Base-by-base conservation (phyloP, 2,329 filamentous ascomycete genomes). In the Aspergillus fructus region DNA sequence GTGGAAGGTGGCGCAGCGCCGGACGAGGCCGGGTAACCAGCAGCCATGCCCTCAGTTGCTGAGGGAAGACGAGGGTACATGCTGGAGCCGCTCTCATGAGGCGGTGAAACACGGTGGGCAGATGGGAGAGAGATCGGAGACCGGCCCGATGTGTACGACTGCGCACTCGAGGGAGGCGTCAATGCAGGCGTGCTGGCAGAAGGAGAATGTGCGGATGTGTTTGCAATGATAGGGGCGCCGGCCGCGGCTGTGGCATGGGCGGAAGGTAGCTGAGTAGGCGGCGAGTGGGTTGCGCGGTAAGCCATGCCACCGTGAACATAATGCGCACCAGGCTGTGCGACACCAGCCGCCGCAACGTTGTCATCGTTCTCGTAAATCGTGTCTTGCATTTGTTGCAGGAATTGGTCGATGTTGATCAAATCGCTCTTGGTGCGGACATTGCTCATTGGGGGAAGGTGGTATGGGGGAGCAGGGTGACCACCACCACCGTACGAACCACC, bases 281-380 rank as follows among this genome's bases (percentile, higher is more conserved):
- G 84, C 51, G 84, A 85, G 68, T 85, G 77, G 65, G 82, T 85
- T 8, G 81, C 78, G 52, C 84, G 81, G 70, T 83, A 84, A 62
- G 73, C 75, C 57, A 81, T 72, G 47, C 75, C 76, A 49, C 76
- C 74, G 59, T 82, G 81, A 17, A 85, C 77, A 67, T 89, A 87
- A 70, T 91, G 88, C 15, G 84, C 78, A 59, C 87, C 87, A 50
- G 89, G 86, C 61, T 92, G 86, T 66, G 90, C 89, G 58, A 96
- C 85, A 57, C 90, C 89, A 43, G 89, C 88, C 12, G 86, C 86
- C 2, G 91, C 90, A 33, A 91, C 88, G 50, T 92, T 88, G 66
- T 87, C 90, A 55, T 92, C 88, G 73, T 89, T 96, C 78, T 97
- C 94, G 72, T 97, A 97, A 49, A 97, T 91, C 46, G 93, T 97